Evolutionary conservation across 2,329 filamentous ascomycete genomes (phyloP).

Genomic region (Epichloe uncinata): DNA sequence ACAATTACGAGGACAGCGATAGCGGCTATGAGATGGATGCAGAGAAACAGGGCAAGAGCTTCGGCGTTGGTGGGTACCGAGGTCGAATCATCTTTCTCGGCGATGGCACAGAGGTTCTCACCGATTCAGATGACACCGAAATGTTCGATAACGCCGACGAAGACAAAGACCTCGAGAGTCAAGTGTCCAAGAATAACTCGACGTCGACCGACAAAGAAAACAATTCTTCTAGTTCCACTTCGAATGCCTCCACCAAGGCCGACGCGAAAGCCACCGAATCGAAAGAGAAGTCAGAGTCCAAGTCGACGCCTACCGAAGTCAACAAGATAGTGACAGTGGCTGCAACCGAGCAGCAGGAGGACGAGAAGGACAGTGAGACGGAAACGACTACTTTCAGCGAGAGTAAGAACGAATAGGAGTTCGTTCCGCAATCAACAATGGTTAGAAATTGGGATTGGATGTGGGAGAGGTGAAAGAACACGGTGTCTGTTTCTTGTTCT

Average conservation of each 20-base stretch:
- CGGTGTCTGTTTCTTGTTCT: background rate
- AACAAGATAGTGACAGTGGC: background rate
- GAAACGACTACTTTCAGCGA: conserved; percentile 14
- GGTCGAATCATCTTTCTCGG: conserved; percentile 90
- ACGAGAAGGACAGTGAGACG: conserved; percentile 14
- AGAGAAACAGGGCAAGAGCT: conserved; percentile 48
- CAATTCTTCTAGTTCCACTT: conserved; percentile 3
- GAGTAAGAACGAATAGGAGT: conserved; percentile 25
- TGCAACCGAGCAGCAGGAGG: conserved; percentile 8
- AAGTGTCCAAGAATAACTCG: conserved; percentile 51
- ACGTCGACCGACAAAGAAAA: conserved; percentile 14
- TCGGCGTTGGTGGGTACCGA: conserved; percentile 56
- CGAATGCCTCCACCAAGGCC: conserved; percentile 9
- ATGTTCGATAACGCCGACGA: conserved; percentile 85
- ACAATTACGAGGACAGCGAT: conserved; percentile 70
- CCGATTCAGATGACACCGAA: conserved; percentile 78
- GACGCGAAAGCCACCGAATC: conserved; percentile 7
- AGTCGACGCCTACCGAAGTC: conserved; percentile 5
- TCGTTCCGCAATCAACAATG: conserved; percentile 10
- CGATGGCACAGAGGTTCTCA: conserved; percentile 85
- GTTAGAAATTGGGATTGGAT: background rate
- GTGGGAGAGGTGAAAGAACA: conserved; percentile 1
- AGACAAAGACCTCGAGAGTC: conserved; percentile 73
- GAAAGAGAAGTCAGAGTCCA: conserved; percentile 7
- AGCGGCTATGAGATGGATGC: conserved; percentile 64